Percentiles rank a stretch among this genome's conserved stretches.
Evolutionary conservation across 1,139 yeast species (phyloP).

Genomic region (Hanseniaspora sp.): DNA sequence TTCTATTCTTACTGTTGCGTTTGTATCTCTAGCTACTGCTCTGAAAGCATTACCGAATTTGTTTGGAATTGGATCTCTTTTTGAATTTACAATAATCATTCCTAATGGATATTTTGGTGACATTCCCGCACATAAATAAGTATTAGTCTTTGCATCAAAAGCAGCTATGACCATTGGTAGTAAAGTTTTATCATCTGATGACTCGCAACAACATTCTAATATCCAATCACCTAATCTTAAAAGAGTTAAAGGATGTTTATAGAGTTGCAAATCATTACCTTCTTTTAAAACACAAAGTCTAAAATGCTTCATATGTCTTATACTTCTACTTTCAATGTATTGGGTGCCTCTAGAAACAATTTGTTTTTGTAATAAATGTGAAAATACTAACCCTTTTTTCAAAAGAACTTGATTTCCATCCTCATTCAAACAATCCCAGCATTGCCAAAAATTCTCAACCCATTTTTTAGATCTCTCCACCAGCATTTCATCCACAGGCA

Average conservation of each 20-base stretch:
- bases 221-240: constrained; percentile 84
- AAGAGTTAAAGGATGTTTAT: constrained; percentile 75
- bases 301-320: constrained; percentile 70
- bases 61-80: constrained; percentile 42
- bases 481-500: constrained; percentile 37
- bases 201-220: constrained; percentile 74
- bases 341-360: constrained; percentile 84
- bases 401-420: constrained; percentile 45
- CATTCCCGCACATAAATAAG: constrained; percentile 80
- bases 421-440: constrained; percentile 77
- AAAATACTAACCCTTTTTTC: constrained; percentile 61
- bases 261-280: constrained; percentile 69
- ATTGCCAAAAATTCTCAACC: constrained; percentile 85
- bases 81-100: constrained; percentile 32
- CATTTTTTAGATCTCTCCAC: constrained; percentile 54
- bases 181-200: constrained; percentile 48
- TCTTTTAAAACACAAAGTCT: constrained; percentile 81
- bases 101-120: constrained; percentile 75
- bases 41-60: constrained; percentile 87
- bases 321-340: constrained; percentile 65
- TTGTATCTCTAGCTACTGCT: constrained; percentile 67
- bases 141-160: constrained; percentile 59
- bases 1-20: constrained; percentile 83
- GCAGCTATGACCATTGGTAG: constrained; percentile 84
- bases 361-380: constrained; percentile 72